Base-by-base conservation (phyloP, 805 yeast species). In the Wickerhamiella vanderwaltii region DNA sequence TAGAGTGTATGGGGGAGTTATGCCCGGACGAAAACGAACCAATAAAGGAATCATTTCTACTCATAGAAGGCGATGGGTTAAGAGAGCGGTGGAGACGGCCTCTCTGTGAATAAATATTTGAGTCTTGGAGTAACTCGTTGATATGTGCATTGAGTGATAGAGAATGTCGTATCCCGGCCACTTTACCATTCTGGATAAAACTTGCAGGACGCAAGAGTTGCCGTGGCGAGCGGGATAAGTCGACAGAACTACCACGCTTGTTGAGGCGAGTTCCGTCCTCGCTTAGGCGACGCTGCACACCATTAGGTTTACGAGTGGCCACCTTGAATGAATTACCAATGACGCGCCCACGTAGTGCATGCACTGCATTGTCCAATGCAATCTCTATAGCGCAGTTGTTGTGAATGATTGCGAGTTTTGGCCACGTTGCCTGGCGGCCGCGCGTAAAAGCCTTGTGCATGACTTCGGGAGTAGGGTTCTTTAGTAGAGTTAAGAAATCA, bases 381-480 rank as follows among this genome's bases (percentile, higher is more conserved):
- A 88, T 79, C 55, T 88, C 98, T 24, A 86, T 74, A 0, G 91
- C 77, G 60, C 95, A 86, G 55, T 85, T 95, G 57, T 91, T 88
- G 50, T 78, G 71, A 35, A 88, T 84, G 33, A 87, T 69, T 1
- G 94, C 74, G 4, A 91, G 60, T 54, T 84, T 83, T 0, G 95
- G 94, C 96, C 97, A 88, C 0, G 95, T 79, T 0, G 95, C 88
- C 44, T 83, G 65, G 1, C 94, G 91, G 1, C 97, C 98, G 47
- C 93, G 69, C 29, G 76, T 67, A 2, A 79, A 71, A 45, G 82
- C 73, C 44, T 78, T 79, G 35, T 77, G 58, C 33, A 87, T 58
- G 51, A 81, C 84, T 41, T 75, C 82, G 0, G 81, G 77, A 0
- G 87, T 72, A 1, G 99, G 99, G 54, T 91, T 88, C 16, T 71